Evolutionary conservation across 1,139 yeast genomes (phyloP).

Genomic region (Suhomyces ambrosiae): DNA sequence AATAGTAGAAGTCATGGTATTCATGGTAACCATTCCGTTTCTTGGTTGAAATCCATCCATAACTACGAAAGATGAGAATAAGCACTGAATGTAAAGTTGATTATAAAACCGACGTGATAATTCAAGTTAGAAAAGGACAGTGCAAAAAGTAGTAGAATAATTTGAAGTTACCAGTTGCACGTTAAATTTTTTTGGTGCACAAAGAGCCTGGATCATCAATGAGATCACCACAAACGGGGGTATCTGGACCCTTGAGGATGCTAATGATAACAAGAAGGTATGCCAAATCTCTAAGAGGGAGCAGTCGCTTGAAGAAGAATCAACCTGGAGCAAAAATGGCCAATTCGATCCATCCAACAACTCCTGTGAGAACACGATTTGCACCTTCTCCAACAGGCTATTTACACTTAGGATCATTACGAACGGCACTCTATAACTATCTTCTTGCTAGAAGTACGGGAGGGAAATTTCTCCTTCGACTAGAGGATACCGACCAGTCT

Average conservation of each 20-base stretch:
- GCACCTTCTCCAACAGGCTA: slow-evolving; percentile 99
- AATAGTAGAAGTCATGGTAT: slow-evolving; percentile 1
- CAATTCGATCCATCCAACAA: slow-evolving; percentile 38
- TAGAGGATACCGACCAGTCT: slow-evolving; percentile 90
- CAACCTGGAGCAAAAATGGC: background rate
- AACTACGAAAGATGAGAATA: background rate
- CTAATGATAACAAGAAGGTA: slow-evolving; percentile 1
- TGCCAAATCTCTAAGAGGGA: slow-evolving; percentile 7
- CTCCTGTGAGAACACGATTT: slow-evolving; percentile 84
- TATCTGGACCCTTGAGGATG: too few relatives aligned
- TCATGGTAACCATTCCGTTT: background rate
- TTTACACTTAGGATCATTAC: slow-evolving; percentile 84
- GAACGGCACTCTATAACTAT: slow-evolving; percentile 92
- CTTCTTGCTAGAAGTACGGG: slow-evolving; percentile 75
- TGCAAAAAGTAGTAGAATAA: too few relatives aligned
- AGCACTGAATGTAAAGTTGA: too few relatives aligned
- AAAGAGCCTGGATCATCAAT: background rate
- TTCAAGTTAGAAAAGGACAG: too few relatives aligned
- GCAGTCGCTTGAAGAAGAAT: slow-evolving; percentile 4
- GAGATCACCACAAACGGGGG: too few relatives aligned
- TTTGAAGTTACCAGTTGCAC: too few relatives aligned
- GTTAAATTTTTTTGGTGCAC: slow-evolving; percentile 1
- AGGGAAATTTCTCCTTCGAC: slow-evolving; percentile 77
- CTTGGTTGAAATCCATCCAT: background rate
- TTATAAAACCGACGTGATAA: too few relatives aligned